Percentiles rank a stretch among this genome's conserved stretches.
Evolutionary conservation across 2,329 filamentous ascomycete species (phyloP).

Genomic region (Dactylellina cionopaga): DNA sequence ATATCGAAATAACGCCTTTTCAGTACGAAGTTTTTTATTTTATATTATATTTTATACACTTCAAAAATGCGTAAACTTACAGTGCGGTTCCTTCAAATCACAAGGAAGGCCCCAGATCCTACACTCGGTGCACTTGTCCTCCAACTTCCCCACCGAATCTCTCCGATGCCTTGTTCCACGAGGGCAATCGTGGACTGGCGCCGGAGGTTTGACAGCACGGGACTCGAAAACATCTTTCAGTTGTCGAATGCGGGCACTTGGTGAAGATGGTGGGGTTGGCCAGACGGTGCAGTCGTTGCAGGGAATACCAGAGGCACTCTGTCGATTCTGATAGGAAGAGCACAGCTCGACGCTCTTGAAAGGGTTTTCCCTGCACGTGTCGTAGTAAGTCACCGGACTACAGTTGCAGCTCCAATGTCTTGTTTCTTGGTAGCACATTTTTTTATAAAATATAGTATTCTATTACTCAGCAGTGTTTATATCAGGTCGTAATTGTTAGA

Average conservation of each 20-base stretch:
- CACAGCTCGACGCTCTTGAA: slow-evolving; percentile 36
- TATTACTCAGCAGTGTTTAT: no score
- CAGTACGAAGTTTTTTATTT: slow-evolving; percentile 17
- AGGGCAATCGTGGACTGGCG: slow-evolving; percentile 8
- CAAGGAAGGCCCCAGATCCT: slow-evolving; percentile 38
- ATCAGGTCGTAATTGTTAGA: no score
- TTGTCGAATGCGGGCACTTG: slow-evolving; percentile 39
- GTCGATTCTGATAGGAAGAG: slow-evolving; percentile 8
- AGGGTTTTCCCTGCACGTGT: slow-evolving; percentile 33
- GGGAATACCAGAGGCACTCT: slow-evolving; percentile 21
- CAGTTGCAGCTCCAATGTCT: slow-evolving; percentile 45
- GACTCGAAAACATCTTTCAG: slow-evolving; percentile 50
- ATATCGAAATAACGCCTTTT: slow-evolving; percentile 11
- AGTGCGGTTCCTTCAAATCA: slow-evolving; percentile 47
- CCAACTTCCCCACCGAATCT: slow-evolving; percentile 47
- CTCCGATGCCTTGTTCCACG: slow-evolving; percentile 36
- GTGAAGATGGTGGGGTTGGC: slow-evolving; percentile 47
- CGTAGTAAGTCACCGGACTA: slow-evolving; percentile 36
- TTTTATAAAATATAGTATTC: slow-evolving; percentile 1
- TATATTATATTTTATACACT: background rate
- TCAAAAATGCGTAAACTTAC: slow-evolving; percentile 29
- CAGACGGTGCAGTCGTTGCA: slow-evolving; percentile 36
- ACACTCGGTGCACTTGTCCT: slow-evolving; percentile 47
- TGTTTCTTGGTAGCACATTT: slow-evolving; percentile 49
- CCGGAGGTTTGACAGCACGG: slow-evolving; percentile 20